phyloP scores from a whole-genome alignment of 202 grass and related monocot genomes.

The Tripidium arundinaceum region DNA sequence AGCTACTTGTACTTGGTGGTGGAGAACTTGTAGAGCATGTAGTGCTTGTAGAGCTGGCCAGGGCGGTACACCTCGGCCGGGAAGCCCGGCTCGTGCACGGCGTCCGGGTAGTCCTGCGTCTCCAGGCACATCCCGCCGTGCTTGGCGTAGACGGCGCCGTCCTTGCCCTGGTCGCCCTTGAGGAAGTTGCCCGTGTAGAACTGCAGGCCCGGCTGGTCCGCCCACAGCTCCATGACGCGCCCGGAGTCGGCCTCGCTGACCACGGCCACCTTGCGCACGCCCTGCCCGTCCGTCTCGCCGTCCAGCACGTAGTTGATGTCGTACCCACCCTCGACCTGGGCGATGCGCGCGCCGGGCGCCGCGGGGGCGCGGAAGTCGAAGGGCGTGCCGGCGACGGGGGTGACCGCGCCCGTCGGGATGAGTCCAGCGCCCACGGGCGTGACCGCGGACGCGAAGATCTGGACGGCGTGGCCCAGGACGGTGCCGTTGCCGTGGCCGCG shows the following conservation, averaged over 20 bases:
- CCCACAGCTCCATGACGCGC: constrained; percentile 72
- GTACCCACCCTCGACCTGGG: constrained; percentile 29
- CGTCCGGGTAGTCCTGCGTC: constrained; percentile 79
- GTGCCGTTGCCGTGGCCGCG: constrained; percentile 48
- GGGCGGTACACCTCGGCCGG: constrained; percentile 65
- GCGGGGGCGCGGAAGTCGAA: constrained; percentile 52
- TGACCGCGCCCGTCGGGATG: constrained; percentile 64
- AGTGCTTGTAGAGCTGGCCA: constrained; percentile 66
- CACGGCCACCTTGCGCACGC: constrained; percentile 63
- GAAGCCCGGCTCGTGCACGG: constrained; percentile 59
- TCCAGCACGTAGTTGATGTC: constrained; percentile 85
- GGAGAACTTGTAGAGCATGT: constrained; percentile 87
- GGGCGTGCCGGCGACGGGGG: constrained; percentile 56
- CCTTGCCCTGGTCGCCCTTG: constrained; percentile 59
- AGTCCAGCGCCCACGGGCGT: constrained; percentile 56
- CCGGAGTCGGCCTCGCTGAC: constrained; percentile 47
- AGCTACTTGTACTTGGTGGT: constrained; percentile 11
- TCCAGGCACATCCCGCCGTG: constrained; percentile 66
- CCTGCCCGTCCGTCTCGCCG: constrained; percentile 42
- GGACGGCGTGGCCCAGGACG: constrained; percentile 53
- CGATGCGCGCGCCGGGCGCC: constrained; percentile 34
- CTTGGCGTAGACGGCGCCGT: constrained; percentile 40
- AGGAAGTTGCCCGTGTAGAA: constrained; percentile 80
- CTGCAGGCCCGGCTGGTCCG: constrained; percentile 76
- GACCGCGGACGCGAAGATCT: constrained; percentile 44